Percentiles rank a stretch among this genome's conserved stretches.
Evolutionary conservation across 1,139 yeast genomes (phyloP).

Genomic region (Pichia sp.): DNA sequence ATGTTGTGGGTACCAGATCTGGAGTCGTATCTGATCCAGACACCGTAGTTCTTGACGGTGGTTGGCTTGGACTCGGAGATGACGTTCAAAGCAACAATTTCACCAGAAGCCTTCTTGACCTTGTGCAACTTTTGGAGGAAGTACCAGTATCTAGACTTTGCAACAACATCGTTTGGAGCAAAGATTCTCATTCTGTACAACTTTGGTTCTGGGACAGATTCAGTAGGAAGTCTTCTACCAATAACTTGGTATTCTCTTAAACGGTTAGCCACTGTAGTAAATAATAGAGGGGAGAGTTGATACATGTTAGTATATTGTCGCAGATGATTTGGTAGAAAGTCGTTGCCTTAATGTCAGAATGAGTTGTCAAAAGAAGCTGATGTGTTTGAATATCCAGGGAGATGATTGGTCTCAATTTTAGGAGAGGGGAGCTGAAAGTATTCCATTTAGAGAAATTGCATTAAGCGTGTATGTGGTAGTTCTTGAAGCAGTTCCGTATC

Average conservation of each 20-base stretch:
- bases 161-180: constrained; percentile 98
- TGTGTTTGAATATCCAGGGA: too few species aligned
- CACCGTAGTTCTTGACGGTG: constrained; percentile 99
- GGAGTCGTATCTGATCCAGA: constrained; percentile 99
- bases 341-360: too few species aligned
- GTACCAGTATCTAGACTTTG: constrained; percentile 99
- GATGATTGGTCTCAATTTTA: too few species aligned
- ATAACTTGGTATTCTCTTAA: constrained; percentile 99
- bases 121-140: constrained; percentile 98
- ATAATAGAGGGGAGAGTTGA: background rate
- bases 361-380: too few species aligned
- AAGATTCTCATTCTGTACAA: constrained; percentile 99
- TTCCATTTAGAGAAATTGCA: too few species aligned
- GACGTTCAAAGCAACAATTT: constrained; percentile 87
- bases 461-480: too few species aligned
- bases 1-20: constrained; percentile 99
- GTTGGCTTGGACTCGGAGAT: constrained; percentile 96
- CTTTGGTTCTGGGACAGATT: constrained; percentile 98
- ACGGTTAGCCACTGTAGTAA: constrained; percentile 38
- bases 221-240: constrained; percentile 99
- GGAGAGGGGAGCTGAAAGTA: too few species aligned
- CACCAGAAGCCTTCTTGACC: constrained; percentile 99
- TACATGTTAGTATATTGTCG: constrained; percentile 12
- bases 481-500: too few species aligned
- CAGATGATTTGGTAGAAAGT: too few species aligned